A percentile compares a stretch with the other conserved stretches of the same genome.
phyloP scores from a whole-genome alignment of 768 basidiomycete species.

The Gelatoporia subvermispora region DNA sequence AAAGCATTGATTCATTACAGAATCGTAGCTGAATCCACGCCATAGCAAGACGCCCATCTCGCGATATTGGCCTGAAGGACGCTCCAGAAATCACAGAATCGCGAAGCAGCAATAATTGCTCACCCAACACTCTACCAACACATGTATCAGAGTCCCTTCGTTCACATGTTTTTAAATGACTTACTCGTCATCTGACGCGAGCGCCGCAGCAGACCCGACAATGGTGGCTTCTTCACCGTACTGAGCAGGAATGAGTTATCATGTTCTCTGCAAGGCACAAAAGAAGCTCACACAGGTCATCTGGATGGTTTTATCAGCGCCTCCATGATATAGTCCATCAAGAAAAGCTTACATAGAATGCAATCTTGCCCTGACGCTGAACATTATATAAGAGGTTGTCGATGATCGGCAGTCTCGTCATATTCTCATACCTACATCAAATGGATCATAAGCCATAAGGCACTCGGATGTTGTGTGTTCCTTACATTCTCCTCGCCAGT shows the following conservation, averaged over 20 bases:
- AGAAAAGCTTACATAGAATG: conserved; percentile 67
- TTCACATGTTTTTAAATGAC: conserved; percentile 17
- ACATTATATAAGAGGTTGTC: conserved; percentile 90
- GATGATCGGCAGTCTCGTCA: conserved; percentile 75
- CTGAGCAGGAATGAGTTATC: conserved; percentile 30
- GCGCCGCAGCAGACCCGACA: conserved; percentile 83
- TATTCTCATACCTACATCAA: conserved; percentile 59
- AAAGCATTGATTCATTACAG: conserved; percentile 90
- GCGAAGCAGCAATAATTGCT: conserved; percentile 14
- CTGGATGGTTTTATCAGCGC: background rate
- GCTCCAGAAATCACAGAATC: background rate
- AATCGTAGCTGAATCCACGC: conserved; percentile 75
- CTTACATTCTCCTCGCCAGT: conserved; percentile 60
- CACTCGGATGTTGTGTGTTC: conserved; percentile 1
- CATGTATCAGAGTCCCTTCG: background rate
- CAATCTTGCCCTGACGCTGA: conserved; percentile 90
- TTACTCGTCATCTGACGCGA: conserved; percentile 81
- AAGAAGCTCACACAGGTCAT: conserved; percentile 1
- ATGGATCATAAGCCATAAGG: background rate
- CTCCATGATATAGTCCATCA: too few species aligned
- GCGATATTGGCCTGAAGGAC: conserved; percentile 75
- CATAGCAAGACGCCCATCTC: conserved; percentile 89
- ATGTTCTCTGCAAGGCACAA: background rate
- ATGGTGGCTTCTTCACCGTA: conserved; percentile 90
- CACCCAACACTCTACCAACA: conserved; percentile 63